These are phyloP conservation scores for Azolla pinnata DNA, from an alignment of 75 land plant species.

Conservation along the genomic window DNA sequence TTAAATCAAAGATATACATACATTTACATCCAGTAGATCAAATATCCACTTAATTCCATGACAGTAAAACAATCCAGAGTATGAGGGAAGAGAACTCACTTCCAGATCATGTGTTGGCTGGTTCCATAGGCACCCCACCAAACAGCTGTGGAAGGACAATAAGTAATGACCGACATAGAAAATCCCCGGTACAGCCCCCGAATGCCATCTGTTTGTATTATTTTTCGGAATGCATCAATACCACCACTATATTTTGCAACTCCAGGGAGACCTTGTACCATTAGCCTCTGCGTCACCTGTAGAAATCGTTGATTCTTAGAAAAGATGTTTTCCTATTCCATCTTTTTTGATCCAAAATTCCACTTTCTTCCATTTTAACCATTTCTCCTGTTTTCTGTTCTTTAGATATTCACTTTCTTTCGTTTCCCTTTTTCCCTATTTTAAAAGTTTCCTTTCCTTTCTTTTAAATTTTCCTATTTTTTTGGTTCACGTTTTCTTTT, in stretches of 20 bases:
- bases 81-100: constrained; percentile 23
- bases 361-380: no score
- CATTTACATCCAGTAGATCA: not conserved
- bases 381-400: no score
- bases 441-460: no score
- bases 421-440: no score
- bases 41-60: not conserved
- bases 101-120: constrained; percentile 85
- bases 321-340: not conserved
- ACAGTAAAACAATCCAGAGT: not conserved
- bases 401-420: no score
- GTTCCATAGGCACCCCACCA: constrained; percentile 97
- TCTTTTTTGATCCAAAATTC: not conserved
- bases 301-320: constrained; percentile 4
- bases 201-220: constrained; percentile 60
- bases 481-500: no score
- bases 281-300: constrained; percentile 77
- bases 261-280: constrained; percentile 96
- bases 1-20: not conserved
- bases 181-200: constrained; percentile 91
- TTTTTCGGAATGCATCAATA: constrained; percentile 51
- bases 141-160: constrained; percentile 82
- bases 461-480: no score
- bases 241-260: constrained; percentile 46
- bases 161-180: constrained; percentile 64